Base-by-base conservation (phyloP, 2,329 filamentous ascomycete species). In the Aspergillus tamarii region DNA sequence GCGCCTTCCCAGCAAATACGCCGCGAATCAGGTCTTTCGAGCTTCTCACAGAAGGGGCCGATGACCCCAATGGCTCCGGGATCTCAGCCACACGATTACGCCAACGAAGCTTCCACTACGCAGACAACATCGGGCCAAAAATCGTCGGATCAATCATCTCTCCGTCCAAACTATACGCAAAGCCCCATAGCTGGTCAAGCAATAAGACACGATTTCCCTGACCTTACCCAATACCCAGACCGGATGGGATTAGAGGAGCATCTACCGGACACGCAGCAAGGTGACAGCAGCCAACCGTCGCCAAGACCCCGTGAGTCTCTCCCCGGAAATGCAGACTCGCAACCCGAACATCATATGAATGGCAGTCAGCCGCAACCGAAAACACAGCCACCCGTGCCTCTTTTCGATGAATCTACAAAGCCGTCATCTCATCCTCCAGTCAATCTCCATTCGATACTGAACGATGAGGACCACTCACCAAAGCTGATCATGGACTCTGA, bases 21-120 rank as follows among this genome's bases (percentile, higher is more conserved):
- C 58, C 77, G 78, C 57, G 76, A 82, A 62, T 82, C 79, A 60
- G 82, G 81, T 3, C 73, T 82, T 50, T 83, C 81, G 5, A 80
- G 73, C 63, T 74, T 84, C 46, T 83, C 82, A 2, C 83, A 85
- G 68, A 81, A 77, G 64, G 79, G 78, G 30, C 84, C 82, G 8
- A 84, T 87, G 69, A 89, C 86, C 2, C 85, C 85, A 26, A 83
- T 89, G 79, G 82, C 83, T 10, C 82, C 83, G 14, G 84, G 85
- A 63, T 87, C 87, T 36, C 84, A 88, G 72, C 80, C 84, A 19
- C 81, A 81, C 26, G 85, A 89, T 85, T 89, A 88, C 63, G 81
- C 89, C 59, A 97, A 98, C 71, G 93, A 96, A 72, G 94, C 93
- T 1, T 96, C 93, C 2, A 96, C 94, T 1, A 98, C 94, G 1